Evolutionary conservation across 192 early-diverging fungal species (phyloP), one percentile per base, ranked within the genome.

Genomic region (Diversispora epigaea): DNA sequence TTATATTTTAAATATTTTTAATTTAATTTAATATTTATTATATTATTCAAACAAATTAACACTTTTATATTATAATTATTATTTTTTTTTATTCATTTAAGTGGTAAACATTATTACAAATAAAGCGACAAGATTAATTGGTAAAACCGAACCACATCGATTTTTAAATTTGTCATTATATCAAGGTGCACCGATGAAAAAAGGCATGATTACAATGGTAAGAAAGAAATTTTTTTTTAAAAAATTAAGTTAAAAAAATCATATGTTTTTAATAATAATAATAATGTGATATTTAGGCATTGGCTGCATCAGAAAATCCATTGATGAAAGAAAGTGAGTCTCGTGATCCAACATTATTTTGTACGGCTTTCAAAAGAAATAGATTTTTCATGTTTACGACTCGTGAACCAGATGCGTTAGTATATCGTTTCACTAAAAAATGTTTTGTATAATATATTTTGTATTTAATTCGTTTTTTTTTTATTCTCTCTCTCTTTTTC

Each of bases 381-480:
- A 88, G 97, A 62, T 99, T 99, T 72, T 99, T 91, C 83, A 91
- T 96, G 85, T 94, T 98, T 77, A 94, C 95, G 0, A 83, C 82
- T 14, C 87, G 94, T 14, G 95, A 98, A 71, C 94, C 96, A 1
- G 92, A 93, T 66, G 83, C 87, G 83, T 90, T 82, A 68, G 86
- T 79, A 40, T 64, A 21, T 47, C 19, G 6, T 4, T 39, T 60
- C 21, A 10, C 11, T n/a, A 60, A 17, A 21, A 49, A 61, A 47
- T 52, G 73, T n/a, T 39, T 77, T 21, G 25, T 41, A 61, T 76
- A 15, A 12, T 3, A 19, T 58, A 12, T 17, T 71, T 60, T 15
- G 14, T 12, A 40, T 58, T 45, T n/a, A 4, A 57, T n/a, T 11
- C 7, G 14, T 50, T 50, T 50, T 50, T 50, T n/a, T 50, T 50